Evolutionary conservation across 768 basidiomycete genomes (phyloP).

Genomic region (Collybia sp.): DNA sequence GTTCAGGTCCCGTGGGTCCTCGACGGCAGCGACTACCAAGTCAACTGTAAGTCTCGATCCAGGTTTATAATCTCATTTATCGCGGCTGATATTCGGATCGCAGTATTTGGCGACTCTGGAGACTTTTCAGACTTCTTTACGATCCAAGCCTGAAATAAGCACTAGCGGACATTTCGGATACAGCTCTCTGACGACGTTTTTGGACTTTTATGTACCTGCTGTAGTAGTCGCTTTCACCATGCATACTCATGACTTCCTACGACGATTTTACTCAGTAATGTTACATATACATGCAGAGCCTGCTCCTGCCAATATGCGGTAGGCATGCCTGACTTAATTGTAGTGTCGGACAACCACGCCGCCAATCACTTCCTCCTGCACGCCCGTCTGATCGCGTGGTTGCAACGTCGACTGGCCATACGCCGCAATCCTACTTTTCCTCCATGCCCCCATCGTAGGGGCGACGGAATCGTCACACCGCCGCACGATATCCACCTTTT

Average conservation of each 20-base stretch:
- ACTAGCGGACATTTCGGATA: too few relatives aligned
- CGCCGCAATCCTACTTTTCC: constrained; percentile 31
- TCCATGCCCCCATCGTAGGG: constrained; percentile 37
- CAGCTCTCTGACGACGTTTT: too few relatives aligned
- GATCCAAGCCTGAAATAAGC: too few relatives aligned
- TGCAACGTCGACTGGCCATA: constrained; percentile 34
- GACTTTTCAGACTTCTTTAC: not conserved
- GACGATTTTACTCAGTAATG: too few relatives aligned
- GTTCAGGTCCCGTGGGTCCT: not conserved
- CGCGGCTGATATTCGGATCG: not conserved
- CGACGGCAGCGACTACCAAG: not conserved
- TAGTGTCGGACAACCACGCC: constrained; percentile 45
- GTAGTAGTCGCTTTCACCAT: too few relatives aligned
- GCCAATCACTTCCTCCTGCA: constrained; percentile 41
- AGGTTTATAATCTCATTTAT: not conserved
- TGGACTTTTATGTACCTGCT: too few relatives aligned
- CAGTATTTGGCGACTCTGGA: not conserved
- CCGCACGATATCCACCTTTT: constrained; percentile 27
- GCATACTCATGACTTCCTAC: too few relatives aligned
- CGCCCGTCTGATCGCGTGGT: constrained; percentile 26
- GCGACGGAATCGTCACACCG: constrained; percentile 28
- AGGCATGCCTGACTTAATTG: constrained; percentile 21
- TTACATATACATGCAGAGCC: too few relatives aligned
- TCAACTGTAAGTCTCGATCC: not conserved
- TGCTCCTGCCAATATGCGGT: too few relatives aligned